Percentiles rank a stretch among this genome's conserved stretches.
Evolutionary conservation across 2,329 filamentous ascomycete genomes (phyloP).

Genomic region (Akanthomyces lecanii): DNA sequence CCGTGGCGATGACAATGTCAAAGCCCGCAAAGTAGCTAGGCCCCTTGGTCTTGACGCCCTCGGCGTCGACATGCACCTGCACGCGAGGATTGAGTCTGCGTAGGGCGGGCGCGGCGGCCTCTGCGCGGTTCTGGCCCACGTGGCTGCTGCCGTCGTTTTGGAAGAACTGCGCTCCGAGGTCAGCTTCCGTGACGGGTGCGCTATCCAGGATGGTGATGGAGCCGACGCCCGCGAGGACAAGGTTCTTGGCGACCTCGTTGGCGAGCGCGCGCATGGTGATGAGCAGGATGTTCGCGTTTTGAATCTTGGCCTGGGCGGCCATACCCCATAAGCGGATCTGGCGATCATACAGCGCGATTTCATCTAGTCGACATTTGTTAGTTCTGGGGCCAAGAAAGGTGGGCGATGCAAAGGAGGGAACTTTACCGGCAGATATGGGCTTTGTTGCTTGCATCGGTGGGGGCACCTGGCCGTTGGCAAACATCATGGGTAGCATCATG

Average conservation of each 20-base stretch:
- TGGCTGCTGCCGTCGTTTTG: conserved; percentile 60
- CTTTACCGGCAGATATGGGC: conserved; percentile 34
- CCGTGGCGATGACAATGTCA: conserved; percentile 85
- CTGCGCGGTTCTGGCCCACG: conserved; percentile 78
- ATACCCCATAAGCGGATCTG: conserved; percentile 98
- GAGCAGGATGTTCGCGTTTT: conserved; percentile 82
- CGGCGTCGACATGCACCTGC: conserved; percentile 64
- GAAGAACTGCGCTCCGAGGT: conserved; percentile 81
- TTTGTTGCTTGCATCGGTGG: conserved; percentile 19
- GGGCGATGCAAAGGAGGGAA: neutral
- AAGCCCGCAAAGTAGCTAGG: conserved; percentile 74
- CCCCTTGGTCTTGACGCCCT: conserved; percentile 62
- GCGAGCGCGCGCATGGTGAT: conserved; percentile 83
- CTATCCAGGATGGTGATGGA: conserved; percentile 86
- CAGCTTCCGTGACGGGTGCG: conserved; percentile 67
- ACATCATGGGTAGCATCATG: conserved; percentile 30
- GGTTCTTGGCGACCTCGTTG: conserved; percentile 95
- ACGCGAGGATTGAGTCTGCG: conserved; percentile 89
- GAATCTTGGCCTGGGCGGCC: conserved; percentile 88
- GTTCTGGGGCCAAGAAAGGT: neutral
- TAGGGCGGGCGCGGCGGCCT: conserved; percentile 72
- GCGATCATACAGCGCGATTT: conserved; percentile 94
- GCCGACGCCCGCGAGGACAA: conserved; percentile 88
- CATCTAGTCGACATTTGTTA: conserved; percentile 53
- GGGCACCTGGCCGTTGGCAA: conserved; percentile 27